phyloP scores from a whole-genome alignment of 2,329 filamentous ascomycete species.

The Lasiodiplodia sp. region DNA sequence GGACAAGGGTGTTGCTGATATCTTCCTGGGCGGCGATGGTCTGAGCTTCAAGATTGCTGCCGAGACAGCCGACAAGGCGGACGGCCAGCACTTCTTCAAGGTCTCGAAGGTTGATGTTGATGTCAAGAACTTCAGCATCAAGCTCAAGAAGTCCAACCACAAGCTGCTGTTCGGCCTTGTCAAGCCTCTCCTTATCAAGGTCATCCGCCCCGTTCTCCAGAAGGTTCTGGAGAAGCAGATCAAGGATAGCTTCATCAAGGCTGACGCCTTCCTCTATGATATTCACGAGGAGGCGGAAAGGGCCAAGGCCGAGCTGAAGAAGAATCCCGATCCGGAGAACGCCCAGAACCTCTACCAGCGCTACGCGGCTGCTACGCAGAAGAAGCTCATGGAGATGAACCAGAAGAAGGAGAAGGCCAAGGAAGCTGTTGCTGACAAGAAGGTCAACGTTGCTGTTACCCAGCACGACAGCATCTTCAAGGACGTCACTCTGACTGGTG shows the following conservation, averaged over 20 bases:
- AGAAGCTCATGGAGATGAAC: slow-evolving; percentile 76
- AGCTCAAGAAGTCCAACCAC: slow-evolving; percentile 93
- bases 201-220: slow-evolving; percentile 82
- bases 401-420: slow-evolving; percentile 71
- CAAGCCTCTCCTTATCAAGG: slow-evolving; percentile 86
- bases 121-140: slow-evolving; percentile 83
- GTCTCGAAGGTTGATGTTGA: slow-evolving; percentile 86
- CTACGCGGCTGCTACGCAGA: slow-evolving; percentile 78
- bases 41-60: slow-evolving; percentile 92
- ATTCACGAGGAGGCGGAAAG: slow-evolving; percentile 85
- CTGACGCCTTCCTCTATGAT: slow-evolving; percentile 75
- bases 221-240: slow-evolving; percentile 91
- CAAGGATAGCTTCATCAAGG: slow-evolving; percentile 78
- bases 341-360: slow-evolving; percentile 85
- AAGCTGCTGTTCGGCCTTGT: slow-evolving; percentile 86
- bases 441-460: slow-evolving; percentile 84
- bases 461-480: slow-evolving; percentile 93
- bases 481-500: slow-evolving; percentile 82
- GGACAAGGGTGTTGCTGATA: slow-evolving; percentile 87
- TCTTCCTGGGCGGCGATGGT: slow-evolving; percentile 85
- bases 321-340: slow-evolving; percentile 72
- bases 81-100: slow-evolving; percentile 89
- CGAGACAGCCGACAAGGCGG: slow-evolving; percentile 77
- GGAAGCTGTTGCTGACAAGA: slow-evolving; percentile 64
- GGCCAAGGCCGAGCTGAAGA: slow-evolving; percentile 69